Percentiles rank a stretch among this genome's conserved stretches.
Evolutionary conservation across 805 yeast genomes (phyloP).

Genomic region (Kluyveromyces siamensis): DNA sequence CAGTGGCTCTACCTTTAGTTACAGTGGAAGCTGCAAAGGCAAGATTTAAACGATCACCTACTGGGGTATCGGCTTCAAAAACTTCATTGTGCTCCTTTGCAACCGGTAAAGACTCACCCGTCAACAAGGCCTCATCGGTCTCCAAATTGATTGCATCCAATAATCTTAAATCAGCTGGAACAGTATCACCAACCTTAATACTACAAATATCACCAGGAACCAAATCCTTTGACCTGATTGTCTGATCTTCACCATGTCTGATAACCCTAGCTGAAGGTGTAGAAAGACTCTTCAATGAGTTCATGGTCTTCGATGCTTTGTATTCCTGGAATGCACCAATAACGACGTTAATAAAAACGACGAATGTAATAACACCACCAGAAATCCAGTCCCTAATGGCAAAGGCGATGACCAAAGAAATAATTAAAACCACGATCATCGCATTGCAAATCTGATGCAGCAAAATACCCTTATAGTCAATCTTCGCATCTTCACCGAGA

Average conservation of each 20-base stretch:
- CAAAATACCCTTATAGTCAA: constrained; percentile 56
- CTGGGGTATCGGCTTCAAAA: constrained; percentile 34
- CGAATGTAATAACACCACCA: constrained; percentile 83
- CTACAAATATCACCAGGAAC: constrained; percentile 95
- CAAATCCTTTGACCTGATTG: constrained; percentile 69
- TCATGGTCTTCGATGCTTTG: constrained; percentile 86
- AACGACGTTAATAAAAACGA: constrained; percentile 81
- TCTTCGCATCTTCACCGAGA: constrained; percentile 70
- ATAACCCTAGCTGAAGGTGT: constrained; percentile 91
- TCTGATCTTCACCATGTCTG: constrained; percentile 63
- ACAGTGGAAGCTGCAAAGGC: constrained; percentile 97
- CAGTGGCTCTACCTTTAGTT: constrained; percentile 88
- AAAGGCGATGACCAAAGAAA: constrained; percentile 78
- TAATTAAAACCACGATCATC: constrained; percentile 75
- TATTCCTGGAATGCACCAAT: constrained; percentile 97
- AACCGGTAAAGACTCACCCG: constrained; percentile 91
- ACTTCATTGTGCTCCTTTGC: constrained; percentile 47
- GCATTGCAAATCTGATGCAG: constrained; percentile 87
- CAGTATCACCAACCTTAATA: constrained; percentile 85
- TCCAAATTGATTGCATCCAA: constrained; percentile 66
- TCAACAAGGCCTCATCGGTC: constrained; percentile 86
- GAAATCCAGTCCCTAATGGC: constrained; percentile 92
- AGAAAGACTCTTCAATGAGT: constrained; percentile 83
- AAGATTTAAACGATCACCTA: constrained; percentile 62
- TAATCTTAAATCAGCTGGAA: constrained; percentile 90